Evolutionary conservation across 1,284 basidiomycete species (phyloP), one percentile per base, ranked within the genome.

Genomic region (Rhodofomes roseus): DNA sequence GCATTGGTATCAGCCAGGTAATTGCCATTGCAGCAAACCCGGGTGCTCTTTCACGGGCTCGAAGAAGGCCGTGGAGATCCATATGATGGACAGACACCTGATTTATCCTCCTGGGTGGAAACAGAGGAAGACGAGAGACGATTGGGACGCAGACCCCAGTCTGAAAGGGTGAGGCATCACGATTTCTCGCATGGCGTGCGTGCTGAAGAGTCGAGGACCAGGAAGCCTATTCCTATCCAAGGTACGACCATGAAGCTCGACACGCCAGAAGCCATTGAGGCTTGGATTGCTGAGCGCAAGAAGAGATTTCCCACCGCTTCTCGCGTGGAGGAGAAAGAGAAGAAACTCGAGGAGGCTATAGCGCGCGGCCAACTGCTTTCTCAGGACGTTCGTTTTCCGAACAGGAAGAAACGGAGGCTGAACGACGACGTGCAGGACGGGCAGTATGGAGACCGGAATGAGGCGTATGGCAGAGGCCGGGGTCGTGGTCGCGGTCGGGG

Each of bases 41-140:
- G 83, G 83, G 16, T 96, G 94, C 72, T 70, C 73, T 8, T 97
- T 93, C 68, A 79, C 79, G 29, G 93, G 92, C 25, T 86, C 91
- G 7, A 78, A 79, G 41, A 90, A 91, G 68, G 78, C 85, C 29
- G 84, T 96, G 4, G 87, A 93, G 70, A 80, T 82, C 22, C 95
- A 96, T 71, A 92, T 89, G 83, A 95, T 94, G 85, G 95, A 96
- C 70, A 79, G 93, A 22, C 95, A 96, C 73, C 77, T 96, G 54
- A 87, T 95, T 54, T 95, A 87, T 66, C 90, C 90, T 18, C 80
- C 82, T 46, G 89, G 85, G 22, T 91, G 90, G 84, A 81, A 90
- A 55, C 82, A 86, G 60, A 80, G 79, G 62, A 83, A 82, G 68
- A 81, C 81, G 63, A 81, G 77, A 61, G 64, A 72, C 8, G 86